Percentiles rank a stretch among this genome's conserved stretches.
Evolutionary conservation across 306 rosid genomes (phyloP).

Genomic region (Ceratonia siliqua): DNA sequence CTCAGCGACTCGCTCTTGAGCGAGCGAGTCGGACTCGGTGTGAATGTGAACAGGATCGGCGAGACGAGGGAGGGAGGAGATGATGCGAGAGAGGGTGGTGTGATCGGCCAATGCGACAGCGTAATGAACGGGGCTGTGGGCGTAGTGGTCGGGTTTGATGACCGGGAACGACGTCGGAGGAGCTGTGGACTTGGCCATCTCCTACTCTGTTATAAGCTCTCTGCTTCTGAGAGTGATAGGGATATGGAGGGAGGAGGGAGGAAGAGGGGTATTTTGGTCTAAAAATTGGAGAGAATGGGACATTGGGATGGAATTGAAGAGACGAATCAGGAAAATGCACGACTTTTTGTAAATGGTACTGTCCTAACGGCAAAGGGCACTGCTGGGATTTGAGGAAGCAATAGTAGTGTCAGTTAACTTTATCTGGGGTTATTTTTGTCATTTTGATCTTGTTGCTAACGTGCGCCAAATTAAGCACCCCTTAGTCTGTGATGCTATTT

Average conservation of each 20-base stretch:
- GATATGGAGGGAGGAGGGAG: background rate
- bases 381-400: slow-evolving; percentile 1
- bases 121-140: slow-evolving; percentile 79
- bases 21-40: slow-evolving; percentile 75
- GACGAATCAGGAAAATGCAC: slow-evolving; percentile 3
- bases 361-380: slow-evolving; percentile 4
- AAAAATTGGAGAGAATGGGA: background rate
- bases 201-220: background rate
- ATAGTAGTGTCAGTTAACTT: background rate
- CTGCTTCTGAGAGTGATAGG: background rate
- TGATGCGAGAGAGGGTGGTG: slow-evolving; percentile 56
- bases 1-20: slow-evolving; percentile 79
- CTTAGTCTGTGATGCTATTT: background rate
- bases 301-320: background rate
- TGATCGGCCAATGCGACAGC: slow-evolving; percentile 70
- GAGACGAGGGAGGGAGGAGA: slow-evolving; percentile 67
- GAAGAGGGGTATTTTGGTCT: slow-evolving; percentile 26
- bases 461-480: background rate
- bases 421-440: background rate
- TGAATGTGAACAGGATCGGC: slow-evolving; percentile 65
- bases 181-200: slow-evolving; percentile 59
- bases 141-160: slow-evolving; percentile 60
- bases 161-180: slow-evolving; percentile 53
- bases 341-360: slow-evolving; percentile 23
- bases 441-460: background rate